phyloP scores from a whole-genome alignment of 2,329 filamentous ascomycete genomes.

The Ceratocystis destructans region DNA sequence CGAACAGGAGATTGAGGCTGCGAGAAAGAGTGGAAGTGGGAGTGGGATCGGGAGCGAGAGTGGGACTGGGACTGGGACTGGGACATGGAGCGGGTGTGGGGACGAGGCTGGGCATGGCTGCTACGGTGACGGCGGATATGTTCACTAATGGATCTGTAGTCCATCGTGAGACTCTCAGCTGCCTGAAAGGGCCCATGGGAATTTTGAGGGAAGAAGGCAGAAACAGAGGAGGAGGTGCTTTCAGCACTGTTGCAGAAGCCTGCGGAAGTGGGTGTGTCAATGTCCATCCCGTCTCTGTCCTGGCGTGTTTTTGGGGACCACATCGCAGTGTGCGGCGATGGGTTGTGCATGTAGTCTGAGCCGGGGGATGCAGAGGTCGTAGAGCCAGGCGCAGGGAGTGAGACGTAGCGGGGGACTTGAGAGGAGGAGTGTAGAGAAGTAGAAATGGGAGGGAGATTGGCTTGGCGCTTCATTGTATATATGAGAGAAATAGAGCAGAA shows the following conservation, averaged over 20 bases:
- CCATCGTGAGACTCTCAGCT: neutral
- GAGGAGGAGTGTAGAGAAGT: neutral
- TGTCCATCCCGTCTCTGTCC: neutral
- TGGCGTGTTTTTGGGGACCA: neutral
- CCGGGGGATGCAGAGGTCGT: neutral
- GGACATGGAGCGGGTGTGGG: neutral
- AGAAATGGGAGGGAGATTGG: neutral
- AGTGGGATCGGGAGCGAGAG: neutral
- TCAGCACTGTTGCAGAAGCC: neutral
- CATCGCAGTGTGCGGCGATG: neutral
- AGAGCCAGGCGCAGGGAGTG: neutral
- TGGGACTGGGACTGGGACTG: neutral
- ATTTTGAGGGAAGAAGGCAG: neutral
- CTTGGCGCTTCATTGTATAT: neutral
- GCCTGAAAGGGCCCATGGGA: neutral
- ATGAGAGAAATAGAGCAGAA: neutral
- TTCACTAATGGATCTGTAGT: neutral
- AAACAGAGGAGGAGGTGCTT: neutral
- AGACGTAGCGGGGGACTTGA: neutral
- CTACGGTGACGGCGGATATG: neutral
- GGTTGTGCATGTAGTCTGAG: conserved; percentile 4
- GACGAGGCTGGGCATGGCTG: neutral
- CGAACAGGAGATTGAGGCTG: neutral
- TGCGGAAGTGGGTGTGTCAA: neutral
- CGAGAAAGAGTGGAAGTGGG: neutral